Evolutionary conservation across 208 protist genomes (phyloP).

Genomic region (Leptomonas pyrrhocoris): DNA sequence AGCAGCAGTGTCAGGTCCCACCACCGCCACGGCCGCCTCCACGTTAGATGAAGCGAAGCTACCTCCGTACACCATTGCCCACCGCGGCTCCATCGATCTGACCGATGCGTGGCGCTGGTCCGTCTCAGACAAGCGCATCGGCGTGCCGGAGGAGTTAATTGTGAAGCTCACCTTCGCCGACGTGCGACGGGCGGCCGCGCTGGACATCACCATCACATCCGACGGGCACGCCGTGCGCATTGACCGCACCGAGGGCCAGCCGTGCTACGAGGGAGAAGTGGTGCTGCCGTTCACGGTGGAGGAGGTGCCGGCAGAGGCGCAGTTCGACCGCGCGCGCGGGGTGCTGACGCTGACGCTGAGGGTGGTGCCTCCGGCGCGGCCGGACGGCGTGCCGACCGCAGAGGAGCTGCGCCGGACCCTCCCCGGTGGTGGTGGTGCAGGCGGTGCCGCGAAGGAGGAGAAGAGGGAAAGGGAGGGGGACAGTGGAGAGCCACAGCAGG

Average conservation of each 20-base stretch:
- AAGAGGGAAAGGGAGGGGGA: not conserved
- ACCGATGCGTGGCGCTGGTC: conserved; percentile 83
- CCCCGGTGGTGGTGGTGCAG: conserved; percentile 17
- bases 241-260: conserved; percentile 41
- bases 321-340: conserved; percentile 56
- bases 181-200: conserved; percentile 48
- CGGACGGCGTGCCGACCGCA: conserved; percentile 38
- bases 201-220: conserved; percentile 63
- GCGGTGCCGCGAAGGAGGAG: not conserved
- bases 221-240: conserved; percentile 64
- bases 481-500: no score
- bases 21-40: not conserved
- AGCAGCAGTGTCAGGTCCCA: not conserved
- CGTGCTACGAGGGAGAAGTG: conserved; percentile 59
- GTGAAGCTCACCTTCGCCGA: conserved; percentile 77
- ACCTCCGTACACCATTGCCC: conserved; percentile 69
- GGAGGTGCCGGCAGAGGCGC: conserved; percentile 56
- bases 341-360: conserved; percentile 73
- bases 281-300: conserved; percentile 84
- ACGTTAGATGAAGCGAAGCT: conserved; percentile 12
- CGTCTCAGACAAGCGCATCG: conserved; percentile 71
- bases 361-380: conserved; percentile 68
- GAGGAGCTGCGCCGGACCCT: conserved; percentile 41
- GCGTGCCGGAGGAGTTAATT: conserved; percentile 79
- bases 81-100: conserved; percentile 81